Evolutionary conservation across 495 filamentous ascomycete species (phyloP), one percentile per base, ranked within the genome.

Genomic region (Penicillium chermesinum): DNA sequence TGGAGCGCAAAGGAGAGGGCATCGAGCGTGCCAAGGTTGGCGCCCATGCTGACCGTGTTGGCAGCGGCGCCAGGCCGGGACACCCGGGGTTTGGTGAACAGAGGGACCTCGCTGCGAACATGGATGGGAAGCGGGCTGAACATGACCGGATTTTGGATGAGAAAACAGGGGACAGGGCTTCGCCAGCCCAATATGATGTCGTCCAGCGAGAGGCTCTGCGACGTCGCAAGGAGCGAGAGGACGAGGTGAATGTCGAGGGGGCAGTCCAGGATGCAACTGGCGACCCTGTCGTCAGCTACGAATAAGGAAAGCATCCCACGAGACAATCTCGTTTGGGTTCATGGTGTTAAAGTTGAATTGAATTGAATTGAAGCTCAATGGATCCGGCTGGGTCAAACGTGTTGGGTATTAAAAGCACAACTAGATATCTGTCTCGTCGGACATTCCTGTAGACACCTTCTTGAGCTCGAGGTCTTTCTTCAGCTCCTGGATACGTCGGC

Each of bases 391-490:
- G 40, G 15, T 2, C 14, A n/a, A n/a, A n/a, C n/a, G n/a, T n/a
- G n/a, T n/a, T n/a, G 5, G 22, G 22, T 18, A 16, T 33, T 33
- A 18, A n/a, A n/a, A 16, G 22, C 32, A 36, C 16, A 22, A 25
- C 38, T 17, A 46, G 3, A 46, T 38, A 46, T 46, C 44, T 5
- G 44, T 38, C 17, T 48, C 45, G 36, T 48, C 45, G 21, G 35
- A 21, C 33, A 68, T 61, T 37, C 75, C 75, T 36, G 75, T 56
- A 18, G 73, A 74, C 36, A 71, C 69, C 59, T 73, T 72, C 54
- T 75, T 79, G 21, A 76, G 48, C 17, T 66, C 65, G 39, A 79
- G 54, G 40, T 77, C 74, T 44, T 62, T 63, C 56, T 76, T 72
- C 19, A 77, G 53, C 33, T 71, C 61, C 33, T 73, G 70, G 39